Percentiles rank a stretch among this genome's conserved stretches.
Conservation (phyloP, 2,329 filamentous ascomycete genomes). For the Aspergillus calidoustus region DNA sequence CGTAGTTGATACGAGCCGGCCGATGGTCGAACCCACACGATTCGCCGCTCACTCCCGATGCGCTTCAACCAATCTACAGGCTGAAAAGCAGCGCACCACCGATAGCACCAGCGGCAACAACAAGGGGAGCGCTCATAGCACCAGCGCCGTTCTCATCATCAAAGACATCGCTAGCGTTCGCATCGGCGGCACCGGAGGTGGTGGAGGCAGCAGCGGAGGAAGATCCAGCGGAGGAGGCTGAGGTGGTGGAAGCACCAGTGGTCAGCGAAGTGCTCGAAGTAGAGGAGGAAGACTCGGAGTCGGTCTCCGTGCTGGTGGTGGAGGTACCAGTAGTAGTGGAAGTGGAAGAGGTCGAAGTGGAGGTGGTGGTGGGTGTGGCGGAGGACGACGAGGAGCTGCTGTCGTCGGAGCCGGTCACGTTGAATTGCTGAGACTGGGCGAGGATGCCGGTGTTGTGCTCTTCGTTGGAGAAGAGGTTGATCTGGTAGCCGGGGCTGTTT, state of each 20-base stretch:
- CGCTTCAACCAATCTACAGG: conserved; percentile 4
- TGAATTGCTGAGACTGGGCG: conserved; percentile 45
- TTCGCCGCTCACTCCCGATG: no score
- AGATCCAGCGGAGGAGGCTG: conserved; percentile 20
- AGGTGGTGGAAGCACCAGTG: conserved; percentile 14
- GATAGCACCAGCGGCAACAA: conserved; percentile 25
- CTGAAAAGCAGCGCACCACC: conserved; percentile 26
- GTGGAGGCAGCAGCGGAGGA: conserved; percentile 9
- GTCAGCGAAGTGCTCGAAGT: background rate
- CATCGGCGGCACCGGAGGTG: background rate
- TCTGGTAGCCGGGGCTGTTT: conserved; percentile 42
- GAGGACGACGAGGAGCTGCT: conserved; percentile 26
- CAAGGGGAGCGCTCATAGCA: conserved; percentile 21
- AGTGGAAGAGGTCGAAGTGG: conserved; percentile 17
- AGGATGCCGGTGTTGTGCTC: conserved; percentile 46
- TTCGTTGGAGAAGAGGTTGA: conserved; percentile 44
- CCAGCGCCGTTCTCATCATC: conserved; percentile 15
- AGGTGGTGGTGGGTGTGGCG: conserved; percentile 17
- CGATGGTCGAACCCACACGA: no score
- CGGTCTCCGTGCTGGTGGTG: background rate
- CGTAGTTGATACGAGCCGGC: no score
- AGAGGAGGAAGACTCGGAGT: conserved; percentile 14
- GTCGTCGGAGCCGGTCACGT: conserved; percentile 28
- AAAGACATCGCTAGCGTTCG: conserved; percentile 2
- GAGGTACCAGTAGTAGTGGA: conserved; percentile 17